Base-by-base conservation (phyloP, 176 grass and related monocot species). In the Oryza meridionalis region DNA sequence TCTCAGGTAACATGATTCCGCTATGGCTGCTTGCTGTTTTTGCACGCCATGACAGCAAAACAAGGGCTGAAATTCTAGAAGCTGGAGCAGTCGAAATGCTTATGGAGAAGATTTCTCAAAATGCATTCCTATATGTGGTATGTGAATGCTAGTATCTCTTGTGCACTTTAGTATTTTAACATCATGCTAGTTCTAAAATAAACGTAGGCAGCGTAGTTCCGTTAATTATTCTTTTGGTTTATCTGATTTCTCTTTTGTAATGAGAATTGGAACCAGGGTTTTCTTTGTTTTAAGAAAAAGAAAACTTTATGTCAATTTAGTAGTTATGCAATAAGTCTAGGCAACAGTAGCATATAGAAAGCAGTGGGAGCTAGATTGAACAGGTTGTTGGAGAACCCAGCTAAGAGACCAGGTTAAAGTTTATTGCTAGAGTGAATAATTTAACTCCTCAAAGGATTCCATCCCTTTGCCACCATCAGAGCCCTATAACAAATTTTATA, bases 1-100 rank as follows among this genome's bases (percentile, higher is more conserved):
- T 99, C 13, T 96, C 85, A 16, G 88, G 97, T 70, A 99, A 94
- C 85, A 99, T 96, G 97, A 88, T 99, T 89, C 88, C 91, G 16
- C 84, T 94, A 42, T 99, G 97, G 97, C 78, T 99, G 24, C 97
- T 99, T 76, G 76, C 97, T 82, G 82, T 94, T 37, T 92, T 99
- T 93, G 83, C 93, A 87, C 79, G 76, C 46, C 88, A 91, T 89
- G 94, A 96, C 84, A 84, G 81, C 40, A 89, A 82, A 81, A 80
- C 84, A 79, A 91, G 90, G 72, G 79, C 86, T 70, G 92, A 94
- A 86, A 85, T 99, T 74, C 76, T 99, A 76, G 93, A 94, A 84
- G 84, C 90, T 88, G 97, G 90, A 76, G 90, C 93, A 14, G 78
- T 99, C 33, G 89, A 92, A 92, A 96, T 85, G 83, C 97, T 99